Base-by-base conservation (phyloP, 345 rosid genomes). In the Dipteronia sinensis region DNA sequence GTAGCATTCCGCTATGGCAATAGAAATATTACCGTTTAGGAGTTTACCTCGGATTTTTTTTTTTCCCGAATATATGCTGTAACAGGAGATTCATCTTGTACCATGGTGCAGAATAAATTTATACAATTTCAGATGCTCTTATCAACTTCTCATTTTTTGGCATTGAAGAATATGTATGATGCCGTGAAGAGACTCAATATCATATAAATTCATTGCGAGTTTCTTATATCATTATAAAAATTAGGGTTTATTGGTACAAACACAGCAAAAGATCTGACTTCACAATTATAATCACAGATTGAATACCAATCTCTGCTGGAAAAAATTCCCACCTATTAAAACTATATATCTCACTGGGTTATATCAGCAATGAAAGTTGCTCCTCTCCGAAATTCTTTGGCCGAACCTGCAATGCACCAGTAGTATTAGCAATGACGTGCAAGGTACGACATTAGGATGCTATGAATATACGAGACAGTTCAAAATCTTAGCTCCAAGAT, bases 81-180 rank as follows among this genome's bases (percentile, higher is more conserved):
- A 53, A 16, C 58, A 53, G 58, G n/a, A 53, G 58, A 53, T 59
- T 70, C 61, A 25, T 70, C 42, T 70, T 70, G 59, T 70, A 70
- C 25, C 23, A 6, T 70, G 6, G 59, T 8, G 12, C 12, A 29
- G 31, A 51, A 69, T 22, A 22, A n/a, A 59, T 59, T 7, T 59
- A 53, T 59, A 59, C 25, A n/a, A 59, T 10, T 59, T 59, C 4
- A 20, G 11, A n/a, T 10, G 11, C 3, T 59, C 6, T 59, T 22
- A 7, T 22, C 25, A n/a, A 59, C 27, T 59, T 59, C 16, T 20
- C 27, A n/a, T 19, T 59, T 0, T 59, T 59, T 20, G 23, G 31
- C 29, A 62, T 9, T 23, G 29, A n/a, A 22, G 42, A 49, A 27
- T 7, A 27, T 51, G 20, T 49, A 27, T 25, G 73, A 42, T 42